A percentile compares a stretch with the other conserved stretches of the same genome.
Conservation (phyloP, 371 early-diverging fungal genomes). For the Modicella reniformis region DNA sequence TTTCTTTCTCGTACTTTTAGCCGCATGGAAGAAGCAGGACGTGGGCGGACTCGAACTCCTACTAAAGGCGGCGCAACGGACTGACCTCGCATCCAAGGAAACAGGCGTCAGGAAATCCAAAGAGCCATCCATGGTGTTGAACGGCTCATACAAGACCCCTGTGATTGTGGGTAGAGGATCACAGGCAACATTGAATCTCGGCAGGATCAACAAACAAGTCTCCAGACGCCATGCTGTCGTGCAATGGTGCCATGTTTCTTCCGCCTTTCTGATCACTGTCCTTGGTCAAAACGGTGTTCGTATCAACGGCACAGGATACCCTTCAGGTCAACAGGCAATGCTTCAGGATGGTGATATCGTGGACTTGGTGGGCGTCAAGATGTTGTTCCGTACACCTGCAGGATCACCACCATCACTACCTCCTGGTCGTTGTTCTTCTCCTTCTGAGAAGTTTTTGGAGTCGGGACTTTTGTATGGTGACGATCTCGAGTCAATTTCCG, state of each 20-base stretch:
- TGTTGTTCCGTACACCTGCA: conserved; percentile 38
- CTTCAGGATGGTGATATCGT: conserved; percentile 47
- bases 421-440: too few relatives aligned
- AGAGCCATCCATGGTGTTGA: conserved; percentile 48
- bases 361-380: conserved; percentile 52
- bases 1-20: conserved; percentile 4
- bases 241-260: conserved; percentile 45
- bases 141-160: conserved; percentile 57
- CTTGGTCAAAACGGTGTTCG: conserved; percentile 66
- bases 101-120: conserved; percentile 22
- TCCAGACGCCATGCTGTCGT: conserved; percentile 69
- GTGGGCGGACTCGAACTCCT: conserved; percentile 43
- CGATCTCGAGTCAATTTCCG: not conserved
- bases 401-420: too few relatives aligned
- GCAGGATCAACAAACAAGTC: conserved; percentile 67
- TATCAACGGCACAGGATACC: conserved; percentile 49
- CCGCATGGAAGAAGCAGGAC: conserved; percentile 18
- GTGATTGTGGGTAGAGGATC: conserved; percentile 69
- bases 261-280: conserved; percentile 62
- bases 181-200: conserved; percentile 65
- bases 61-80: conserved; percentile 38
- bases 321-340: conserved; percentile 42
- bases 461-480: conserved; percentile 9
- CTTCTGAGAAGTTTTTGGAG: conserved; percentile 18
- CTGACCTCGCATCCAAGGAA: conserved; percentile 13